Base-by-base conservation (phyloP, 768 basidiomycete species). In the Termitomyces titanicus region DNA sequence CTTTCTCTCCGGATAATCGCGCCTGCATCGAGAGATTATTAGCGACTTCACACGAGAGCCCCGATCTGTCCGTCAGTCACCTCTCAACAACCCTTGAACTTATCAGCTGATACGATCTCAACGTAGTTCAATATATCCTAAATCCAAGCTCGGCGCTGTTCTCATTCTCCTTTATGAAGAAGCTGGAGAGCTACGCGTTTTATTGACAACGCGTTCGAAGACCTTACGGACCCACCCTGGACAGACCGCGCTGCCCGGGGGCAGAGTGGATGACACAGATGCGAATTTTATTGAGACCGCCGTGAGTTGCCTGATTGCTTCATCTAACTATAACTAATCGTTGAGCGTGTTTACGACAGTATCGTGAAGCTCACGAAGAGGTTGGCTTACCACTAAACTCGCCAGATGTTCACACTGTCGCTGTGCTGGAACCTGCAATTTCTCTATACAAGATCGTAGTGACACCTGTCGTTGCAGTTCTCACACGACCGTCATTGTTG, bases 131-230 rank as follows among this genome's bases (percentile, higher is more conserved):
- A 53, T 57, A 12, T 64, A 72, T 49, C 72, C 70, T 11, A 62
- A 53, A 15, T 68, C 65, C 47, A 85, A 77, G 64, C 79, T 84
- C 12, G 91, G 85, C 5, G 89, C 89, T 8, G 92, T 95, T 0
- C 77, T 95, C 3, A 83, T 94, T 1, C 74, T 93, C 11, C 71
- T 96, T 1, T 95, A 84, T 58, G 88, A 94, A 66, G 71, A 79
- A n/a, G 77, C 73, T 3, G 86, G 82, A 17, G 69, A 79, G 42
- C 70, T 94, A 6, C 81, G 86, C 12, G 92, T 95, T 5, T 74
- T 95, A 20, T 73, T 96, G 51, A 96, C 94, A 1, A 96, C 94
- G 3, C 82, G 94, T 10, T 90, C 92, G 5, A 92, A 89, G 67
- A 65, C 72, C 2, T 75, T 92, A 11, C 74, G 89, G 27, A 82